These are phyloP conservation scores for Pichiaceae sp. DNA, from an alignment of 1,139 yeast species.

Conservation along the genomic window DNA sequence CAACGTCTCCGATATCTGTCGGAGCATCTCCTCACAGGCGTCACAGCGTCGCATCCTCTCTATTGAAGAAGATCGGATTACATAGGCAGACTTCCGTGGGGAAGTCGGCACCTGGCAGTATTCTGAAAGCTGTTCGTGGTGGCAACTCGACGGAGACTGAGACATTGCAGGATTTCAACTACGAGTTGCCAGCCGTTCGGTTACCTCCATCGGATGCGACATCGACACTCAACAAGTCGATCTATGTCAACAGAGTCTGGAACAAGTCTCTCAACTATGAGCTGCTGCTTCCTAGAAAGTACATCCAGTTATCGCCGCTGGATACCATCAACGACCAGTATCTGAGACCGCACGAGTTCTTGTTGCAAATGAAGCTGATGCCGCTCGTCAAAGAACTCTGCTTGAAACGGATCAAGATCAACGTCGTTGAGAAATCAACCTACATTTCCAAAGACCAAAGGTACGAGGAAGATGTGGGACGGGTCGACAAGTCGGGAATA, in stretches of 20 bases:
- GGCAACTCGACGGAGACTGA: not conserved
- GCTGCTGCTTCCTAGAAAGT: slow-evolving; percentile 68
- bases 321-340: slow-evolving; percentile 35
- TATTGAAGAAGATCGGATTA: slow-evolving; percentile 1
- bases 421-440: slow-evolving; percentile 63
- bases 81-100: not conserved
- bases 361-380: slow-evolving; percentile 57
- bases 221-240: slow-evolving; percentile 70
- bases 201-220: slow-evolving; percentile 76
- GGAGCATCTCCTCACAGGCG: not conserved
- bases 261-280: slow-evolving; percentile 72
- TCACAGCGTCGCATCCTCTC: slow-evolving; percentile 1
- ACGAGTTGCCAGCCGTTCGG: slow-evolving; percentile 50
- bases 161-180: slow-evolving; percentile 23
- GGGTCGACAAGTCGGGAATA: slow-evolving; percentile 30
- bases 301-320: slow-evolving; percentile 56
- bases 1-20: not conserved
- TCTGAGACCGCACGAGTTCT: slow-evolving; percentile 23
- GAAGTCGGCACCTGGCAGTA: not conserved
- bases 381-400: slow-evolving; percentile 64
- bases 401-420: slow-evolving; percentile 65
- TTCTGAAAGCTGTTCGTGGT: not conserved
- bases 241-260: slow-evolving; percentile 79
- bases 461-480: slow-evolving; percentile 50
- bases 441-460: slow-evolving; percentile 50